Conservation (phyloP, 257 asterid species). For the Scutellaria barbata region DNA sequence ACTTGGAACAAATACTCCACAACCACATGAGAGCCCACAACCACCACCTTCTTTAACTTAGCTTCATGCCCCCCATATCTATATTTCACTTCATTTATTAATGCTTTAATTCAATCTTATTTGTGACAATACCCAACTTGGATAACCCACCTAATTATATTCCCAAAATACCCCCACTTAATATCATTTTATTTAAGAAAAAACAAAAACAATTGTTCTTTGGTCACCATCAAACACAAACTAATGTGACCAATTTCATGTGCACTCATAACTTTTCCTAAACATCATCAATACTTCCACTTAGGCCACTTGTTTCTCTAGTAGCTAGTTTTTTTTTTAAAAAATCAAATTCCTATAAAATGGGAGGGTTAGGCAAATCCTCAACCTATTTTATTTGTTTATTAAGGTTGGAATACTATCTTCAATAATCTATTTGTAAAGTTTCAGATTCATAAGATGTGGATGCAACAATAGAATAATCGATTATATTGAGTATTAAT, state of each 20-base stretch:
- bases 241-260: conserved; percentile 5
- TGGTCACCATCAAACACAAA: not conserved
- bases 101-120: not conserved
- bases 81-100: not conserved
- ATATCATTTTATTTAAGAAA: too few relatives aligned
- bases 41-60: not conserved
- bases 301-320: not conserved
- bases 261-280: not conserved
- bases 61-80: not conserved
- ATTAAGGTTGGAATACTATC: too few relatives aligned
- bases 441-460: too few relatives aligned
- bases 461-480: too few relatives aligned
- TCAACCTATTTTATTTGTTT: too few relatives aligned
- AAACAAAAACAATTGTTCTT: not conserved
- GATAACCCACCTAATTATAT: not conserved
- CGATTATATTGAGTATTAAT: too few relatives aligned
- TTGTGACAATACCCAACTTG: not conserved
- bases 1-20: not conserved
- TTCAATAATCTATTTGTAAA: too few relatives aligned
- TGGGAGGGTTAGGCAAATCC: too few relatives aligned
- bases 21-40: not conserved
- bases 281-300: conserved; percentile 9
- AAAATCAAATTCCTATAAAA: too few relatives aligned
- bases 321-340: not conserved
- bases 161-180: not conserved